Base-by-base conservation (phyloP, 208 protist species). In the Trypanosoma scelopori region DNA sequence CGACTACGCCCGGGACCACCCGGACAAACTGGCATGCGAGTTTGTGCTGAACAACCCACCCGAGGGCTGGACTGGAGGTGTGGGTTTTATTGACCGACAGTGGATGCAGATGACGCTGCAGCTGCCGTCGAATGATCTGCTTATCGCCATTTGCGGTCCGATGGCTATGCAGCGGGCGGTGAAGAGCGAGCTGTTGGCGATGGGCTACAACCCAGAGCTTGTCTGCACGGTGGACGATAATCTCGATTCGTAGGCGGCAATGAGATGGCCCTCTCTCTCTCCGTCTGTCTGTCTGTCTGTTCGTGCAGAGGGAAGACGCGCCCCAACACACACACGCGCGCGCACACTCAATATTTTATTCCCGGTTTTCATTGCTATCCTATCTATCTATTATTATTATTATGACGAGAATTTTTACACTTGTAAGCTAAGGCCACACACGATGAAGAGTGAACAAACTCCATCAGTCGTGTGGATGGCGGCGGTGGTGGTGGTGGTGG, bases 121-220 rank as follows among this genome's bases (percentile, higher is more conserved):
- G 46, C 42, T 80, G 1, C 82, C 86, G 27, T 80, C 74, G 20
- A 77, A 84, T 50, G 86, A 85, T 51, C 65, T 88, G 49, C 66
- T 92, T n/a, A 66, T 92, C 7, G 86, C 76, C n/a, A 89, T 92
- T 57, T 92, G 86, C 66, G 86, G 86, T 3, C 86, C 86, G 25
- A 81, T 78, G 43, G 78, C 85, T 27, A 92, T 92, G 86, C 86
- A 92, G 81, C 77, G 70, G 70, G 65, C 62, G 30, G 78, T 89
- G 45, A 80, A 79, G 69, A 67, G 49, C 9, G 71, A 80, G 12
- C 67, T 92, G 23, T 56, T 76, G 32, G 50, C 46, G 12, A 52
- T 89, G 27, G 82, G 82, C n/a, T 84, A 92, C 64, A 78, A 75
- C 70, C 47, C 68, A 23, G 66, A 74, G 42, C 70, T 81, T 48